Evolutionary conservation across 306 rosid genomes (phyloP), one percentile per base, ranked within the genome.

Genomic region (Senna tora): DNA sequence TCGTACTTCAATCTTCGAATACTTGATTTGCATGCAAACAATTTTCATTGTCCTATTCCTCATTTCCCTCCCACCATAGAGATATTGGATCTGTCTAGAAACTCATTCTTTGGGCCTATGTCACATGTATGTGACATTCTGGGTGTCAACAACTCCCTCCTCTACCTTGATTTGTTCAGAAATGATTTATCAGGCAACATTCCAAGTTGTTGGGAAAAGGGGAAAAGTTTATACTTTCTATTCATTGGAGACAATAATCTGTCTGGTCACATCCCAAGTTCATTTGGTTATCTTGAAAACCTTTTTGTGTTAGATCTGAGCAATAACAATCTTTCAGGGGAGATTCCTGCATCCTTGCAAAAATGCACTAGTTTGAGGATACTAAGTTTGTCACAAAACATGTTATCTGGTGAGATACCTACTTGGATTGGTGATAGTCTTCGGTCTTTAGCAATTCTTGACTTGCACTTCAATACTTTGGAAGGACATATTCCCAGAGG

Each of bases 251-350:
- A 57, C 8, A 75, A 75, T 60, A 0, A 8, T 49, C 38, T 83
- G 7, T 12, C 50, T 2, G 86, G 79, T 2, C 19, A 9, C 14
- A 71, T 83, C 7, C 86, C 83, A 0, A 20, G 34, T 14, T 83
- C 81, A 2, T 12, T 82, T 16, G 77, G 82, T 11, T 53, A 30
- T 16, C 58, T 82, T 1, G 4, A 9, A 3, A 0, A 0, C 1
- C 72, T 82, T 5, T 11, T 9, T 21, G 1, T 50, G 2, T 57
- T 82, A 74, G 6, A 2, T 53, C 33, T 82, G 21, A 0, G 15
- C 3, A 1, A 2, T 3, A 81, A 81, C 21, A 17, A 39, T 22
- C 50, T 77, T 8, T 15, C 32, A 0, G 82, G 73, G 7, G 15
- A 33, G 43, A 25, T 81, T 19, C 83, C 80, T 0, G 2, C 30